Conservation (phyloP, 164 flowering plant species). For the Vitis riparia region DNA sequence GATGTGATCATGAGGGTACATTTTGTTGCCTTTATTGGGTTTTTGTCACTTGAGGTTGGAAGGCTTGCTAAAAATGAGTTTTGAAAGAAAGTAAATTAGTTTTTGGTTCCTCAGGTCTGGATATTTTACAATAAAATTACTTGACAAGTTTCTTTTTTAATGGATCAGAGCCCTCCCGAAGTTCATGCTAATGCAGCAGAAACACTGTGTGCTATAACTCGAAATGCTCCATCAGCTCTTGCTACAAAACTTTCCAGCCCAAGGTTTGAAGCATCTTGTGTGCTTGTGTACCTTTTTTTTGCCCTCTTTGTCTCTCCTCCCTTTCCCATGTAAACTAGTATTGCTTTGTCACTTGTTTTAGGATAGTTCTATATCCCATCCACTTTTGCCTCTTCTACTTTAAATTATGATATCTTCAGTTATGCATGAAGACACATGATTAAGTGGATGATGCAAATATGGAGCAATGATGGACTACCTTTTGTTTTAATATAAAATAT, state of each 20-base stretch:
- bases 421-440: too few relatives aligned
- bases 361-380: too few relatives aligned
- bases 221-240: slow-evolving; percentile 77
- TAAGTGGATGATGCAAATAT: too few relatives aligned
- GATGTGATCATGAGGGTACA: neutral
- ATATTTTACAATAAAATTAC: neutral
- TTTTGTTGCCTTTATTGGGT: neutral
- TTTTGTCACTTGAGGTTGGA: neutral
- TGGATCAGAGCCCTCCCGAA: slow-evolving; percentile 73
- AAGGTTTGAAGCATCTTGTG: slow-evolving; percentile 48
- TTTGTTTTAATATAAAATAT: neutral
- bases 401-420: too few relatives aligned
- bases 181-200: slow-evolving; percentile 98
- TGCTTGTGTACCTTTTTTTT: neutral
- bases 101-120: neutral
- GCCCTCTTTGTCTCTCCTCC: neutral
- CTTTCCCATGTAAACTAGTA: neutral
- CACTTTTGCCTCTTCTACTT: too few relatives aligned
- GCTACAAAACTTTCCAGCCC: slow-evolving; percentile 82
- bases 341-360: neutral
- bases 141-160: slow-evolving; percentile 5
- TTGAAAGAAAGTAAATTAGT: slow-evolving; percentile 1
- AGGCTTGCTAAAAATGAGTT: neutral
- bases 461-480: too few relatives aligned
- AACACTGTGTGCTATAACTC: slow-evolving; percentile 80